Percentiles rank a stretch among this genome's conserved stretches.
Conservation (phyloP, 495 filamentous ascomycete species). For the Aspergillus olivimuriae region DNA sequence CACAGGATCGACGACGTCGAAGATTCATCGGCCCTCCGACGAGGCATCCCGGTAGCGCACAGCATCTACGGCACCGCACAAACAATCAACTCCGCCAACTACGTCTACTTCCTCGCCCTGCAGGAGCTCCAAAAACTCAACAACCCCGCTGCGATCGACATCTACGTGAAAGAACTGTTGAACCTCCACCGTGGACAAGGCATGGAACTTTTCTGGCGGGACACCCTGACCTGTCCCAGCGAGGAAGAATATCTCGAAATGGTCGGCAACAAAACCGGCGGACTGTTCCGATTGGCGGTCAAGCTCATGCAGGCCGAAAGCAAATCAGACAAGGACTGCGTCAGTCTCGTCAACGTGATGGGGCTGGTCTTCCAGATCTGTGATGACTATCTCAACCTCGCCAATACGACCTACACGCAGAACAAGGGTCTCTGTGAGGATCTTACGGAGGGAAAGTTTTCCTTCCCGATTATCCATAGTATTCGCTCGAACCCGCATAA, state of each 20-base stretch:
- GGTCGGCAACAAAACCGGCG: conserved; percentile 97
- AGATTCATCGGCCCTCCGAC: conserved; percentile 74
- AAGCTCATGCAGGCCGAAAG: conserved; percentile 96
- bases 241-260: conserved; percentile 98
- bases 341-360: conserved; percentile 81
- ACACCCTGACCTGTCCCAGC: conserved; percentile 84
- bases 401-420: conserved; percentile 59
- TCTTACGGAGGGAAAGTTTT: conserved; percentile 96
- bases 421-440: conserved; percentile 97
- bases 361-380: conserved; percentile 94
- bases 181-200: conserved; percentile 96
- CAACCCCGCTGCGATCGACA: conserved; percentile 62
- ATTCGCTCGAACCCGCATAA: conserved; percentile 77
- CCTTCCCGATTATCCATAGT: conserved; percentile 92
- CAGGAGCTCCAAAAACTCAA: conserved; percentile 71
- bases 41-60: conserved; percentile 89
- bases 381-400: conserved; percentile 93
- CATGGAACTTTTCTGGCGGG: conserved; percentile 97
- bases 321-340: conserved; percentile 55
- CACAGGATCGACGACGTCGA: conserved; percentile 90
- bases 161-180: conserved; percentile 83
- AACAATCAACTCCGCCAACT: conserved; percentile 96
- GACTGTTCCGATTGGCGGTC: conserved; percentile 87
- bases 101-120: conserved; percentile 88
- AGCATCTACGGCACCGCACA: conserved; percentile 92